Percentiles rank a stretch among this genome's conserved stretches.
phyloP scores from a whole-genome alignment of 176 grass and related monocot species.

The Puccinellia tenuiflora region DNA sequence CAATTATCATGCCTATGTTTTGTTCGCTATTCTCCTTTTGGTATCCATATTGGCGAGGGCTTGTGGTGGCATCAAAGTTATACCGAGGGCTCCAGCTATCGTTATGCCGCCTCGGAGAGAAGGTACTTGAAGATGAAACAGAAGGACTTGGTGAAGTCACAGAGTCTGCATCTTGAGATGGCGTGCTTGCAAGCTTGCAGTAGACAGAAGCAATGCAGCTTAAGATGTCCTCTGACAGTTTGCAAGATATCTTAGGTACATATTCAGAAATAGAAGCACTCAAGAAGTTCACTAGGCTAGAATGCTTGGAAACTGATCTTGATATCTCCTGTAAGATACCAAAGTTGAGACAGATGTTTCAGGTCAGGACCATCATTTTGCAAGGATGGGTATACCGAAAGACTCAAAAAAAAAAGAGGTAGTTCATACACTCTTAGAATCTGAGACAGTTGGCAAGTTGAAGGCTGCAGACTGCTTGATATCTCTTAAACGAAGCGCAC shows the following conservation, averaged over 20 bases:
- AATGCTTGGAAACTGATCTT: conserved; percentile 40
- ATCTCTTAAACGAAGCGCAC: conserved; percentile 40
- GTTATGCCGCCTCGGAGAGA: conserved; percentile 48
- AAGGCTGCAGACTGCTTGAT: conserved; percentile 39
- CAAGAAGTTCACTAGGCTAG: conserved; percentile 79
- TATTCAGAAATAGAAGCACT: conserved; percentile 56
- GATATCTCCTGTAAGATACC: conserved; percentile 42
- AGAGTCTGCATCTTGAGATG: conserved; percentile 26
- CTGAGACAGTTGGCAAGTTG: conserved; percentile 34
- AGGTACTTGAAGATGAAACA: conserved; percentile 66
- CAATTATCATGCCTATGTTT: conserved; percentile 50
- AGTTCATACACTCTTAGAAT: conserved; percentile 27
- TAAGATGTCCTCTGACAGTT: conserved; percentile 86
- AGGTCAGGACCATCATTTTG: background rate
- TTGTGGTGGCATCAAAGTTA: conserved; percentile 35
- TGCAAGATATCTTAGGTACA: conserved; percentile 68
- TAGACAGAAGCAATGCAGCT: conserved; percentile 72
- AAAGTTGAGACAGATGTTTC: conserved; percentile 10
- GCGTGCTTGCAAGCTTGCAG: conserved; percentile 63
- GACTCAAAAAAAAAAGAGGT: background rate
- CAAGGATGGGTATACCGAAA: background rate
- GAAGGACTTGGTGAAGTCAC: conserved; percentile 44
- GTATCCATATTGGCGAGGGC: conserved; percentile 33
- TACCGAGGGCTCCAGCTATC: conserved; percentile 59
- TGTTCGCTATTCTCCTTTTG: conserved; percentile 40